These are phyloP conservation scores for Phytophthora pisi DNA, from an alignment of 352 stramenopile genomes.

Conservation along the genomic window DNA sequence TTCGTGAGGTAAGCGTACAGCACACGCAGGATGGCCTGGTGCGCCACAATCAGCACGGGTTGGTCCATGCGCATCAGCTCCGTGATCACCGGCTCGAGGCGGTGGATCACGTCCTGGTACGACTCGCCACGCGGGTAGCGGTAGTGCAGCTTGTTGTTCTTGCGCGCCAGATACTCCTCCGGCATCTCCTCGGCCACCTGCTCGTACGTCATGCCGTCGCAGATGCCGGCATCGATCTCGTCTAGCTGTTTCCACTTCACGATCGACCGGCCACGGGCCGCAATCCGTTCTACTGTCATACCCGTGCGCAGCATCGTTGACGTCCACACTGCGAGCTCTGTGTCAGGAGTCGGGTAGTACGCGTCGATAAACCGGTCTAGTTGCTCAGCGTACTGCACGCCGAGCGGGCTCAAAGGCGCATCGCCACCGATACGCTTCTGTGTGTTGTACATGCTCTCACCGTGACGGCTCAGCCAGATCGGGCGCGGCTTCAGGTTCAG, in stretches of 20 bases:
- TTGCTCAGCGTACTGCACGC: constrained; percentile 93
- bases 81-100: constrained; percentile 96
- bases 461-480: constrained; percentile 97
- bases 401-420: constrained; percentile 90
- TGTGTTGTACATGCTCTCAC: constrained; percentile 98
- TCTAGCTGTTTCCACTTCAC: constrained; percentile 94
- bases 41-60: constrained; percentile 92
- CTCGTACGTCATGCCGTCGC: constrained; percentile 98
- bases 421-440: constrained; percentile 97
- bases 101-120: constrained; percentile 98
- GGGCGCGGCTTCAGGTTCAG: constrained; percentile 93
- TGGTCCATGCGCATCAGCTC: constrained; percentile 97
- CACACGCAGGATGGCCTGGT: constrained; percentile 96
- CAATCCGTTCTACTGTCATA: constrained; percentile 94
- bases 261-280: constrained; percentile 61
- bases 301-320: constrained; percentile 95
- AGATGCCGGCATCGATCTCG: constrained; percentile 97
- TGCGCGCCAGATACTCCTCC: constrained; percentile 93
- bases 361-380: constrained; percentile 94
- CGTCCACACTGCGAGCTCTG: constrained; percentile 94
- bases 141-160: constrained; percentile 91
- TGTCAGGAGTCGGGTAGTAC: constrained; percentile 80
- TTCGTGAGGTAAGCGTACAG: constrained; percentile 97
- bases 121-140: constrained; percentile 94
- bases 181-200: constrained; percentile 96